These are phyloP conservation scores for Tirmania nivea DNA, from an alignment of 495 filamentous ascomycete species.

Conservation along the genomic window DNA sequence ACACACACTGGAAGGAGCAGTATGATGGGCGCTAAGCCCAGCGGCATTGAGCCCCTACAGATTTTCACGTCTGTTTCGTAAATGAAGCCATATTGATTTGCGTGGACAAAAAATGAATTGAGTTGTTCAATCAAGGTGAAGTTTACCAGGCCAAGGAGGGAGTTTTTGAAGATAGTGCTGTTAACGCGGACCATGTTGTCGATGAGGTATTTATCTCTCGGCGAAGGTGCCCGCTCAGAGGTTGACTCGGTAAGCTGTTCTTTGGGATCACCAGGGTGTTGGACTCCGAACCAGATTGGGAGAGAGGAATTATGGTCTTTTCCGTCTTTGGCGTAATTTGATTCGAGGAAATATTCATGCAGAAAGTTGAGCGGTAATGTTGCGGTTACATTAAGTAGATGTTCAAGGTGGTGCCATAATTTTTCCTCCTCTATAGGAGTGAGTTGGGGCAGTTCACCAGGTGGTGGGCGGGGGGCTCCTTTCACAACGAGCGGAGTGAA, in stretches of 20 bases:
- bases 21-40: slow-evolving; percentile 5
- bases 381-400: slow-evolving; percentile 10
- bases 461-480: background rate
- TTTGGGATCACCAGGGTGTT: slow-evolving; percentile 4
- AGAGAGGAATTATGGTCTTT: slow-evolving; percentile 6
- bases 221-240: slow-evolving; percentile 1
- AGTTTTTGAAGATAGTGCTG: background rate
- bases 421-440: background rate
- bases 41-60: slow-evolving; percentile 3
- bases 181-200: slow-evolving; percentile 10
- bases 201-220: slow-evolving; percentile 3
- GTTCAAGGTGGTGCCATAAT: slow-evolving; percentile 2
- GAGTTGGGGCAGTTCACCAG: slow-evolving; percentile 1
- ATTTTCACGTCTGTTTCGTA: slow-evolving; percentile 12
- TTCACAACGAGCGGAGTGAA: slow-evolving; percentile 6
- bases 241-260: background rate
- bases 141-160: slow-evolving; percentile 9
- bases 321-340: slow-evolving; percentile 4
- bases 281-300: slow-evolving; percentile 9
- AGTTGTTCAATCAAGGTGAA: slow-evolving; percentile 8
- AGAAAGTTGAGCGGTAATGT: slow-evolving; percentile 6
- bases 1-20: slow-evolving; percentile 5
- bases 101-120: slow-evolving; percentile 1
- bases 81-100: slow-evolving; percentile 2
- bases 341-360: slow-evolving; percentile 5